Conservation (phyloP, 805 yeast genomes). For the Isabelozyma heimii region DNA sequence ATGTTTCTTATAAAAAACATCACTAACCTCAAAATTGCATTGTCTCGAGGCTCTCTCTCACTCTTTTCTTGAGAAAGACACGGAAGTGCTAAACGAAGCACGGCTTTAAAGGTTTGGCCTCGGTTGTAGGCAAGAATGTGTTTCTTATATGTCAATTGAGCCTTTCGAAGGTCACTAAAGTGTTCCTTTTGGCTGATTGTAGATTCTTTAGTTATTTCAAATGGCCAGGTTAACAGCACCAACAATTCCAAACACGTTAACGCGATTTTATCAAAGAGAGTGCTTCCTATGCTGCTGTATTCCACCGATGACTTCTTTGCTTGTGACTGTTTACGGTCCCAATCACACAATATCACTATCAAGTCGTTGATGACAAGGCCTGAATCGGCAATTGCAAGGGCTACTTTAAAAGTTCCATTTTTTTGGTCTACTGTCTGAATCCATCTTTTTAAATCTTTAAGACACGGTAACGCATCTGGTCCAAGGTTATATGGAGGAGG, state of each 20-base stretch:
- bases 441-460: conserved; percentile 88
- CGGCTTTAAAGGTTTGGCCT: conserved; percentile 66
- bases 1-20: conserved; percentile 75
- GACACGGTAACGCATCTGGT: conserved; percentile 81
- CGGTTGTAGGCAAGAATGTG: conserved; percentile 54
- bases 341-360: conserved; percentile 67
- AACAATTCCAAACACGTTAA: conserved; percentile 73
- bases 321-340: conserved; percentile 50
- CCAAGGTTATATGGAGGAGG: conserved; percentile 73
- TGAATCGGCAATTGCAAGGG: conserved; percentile 81
- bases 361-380: conserved; percentile 73
- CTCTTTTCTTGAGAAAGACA: conserved; percentile 48
- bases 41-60: conserved; percentile 69
- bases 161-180: conserved; percentile 59
- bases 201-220: conserved; percentile 60
- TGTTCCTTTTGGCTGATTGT: conserved; percentile 55
- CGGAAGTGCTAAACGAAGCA: conserved; percentile 66
- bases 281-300: conserved; percentile 13
- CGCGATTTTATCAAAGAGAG: conserved; percentile 58
- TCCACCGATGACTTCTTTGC: conserved; percentile 22
- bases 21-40: conserved; percentile 67
- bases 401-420: conserved; percentile 71
- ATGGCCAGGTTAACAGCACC: conserved; percentile 85
- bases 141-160: conserved; percentile 72
- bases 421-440: conserved; percentile 77